These are phyloP conservation scores for Gynostemma pentaphyllum DNA, from an alignment of 306 rosid species.

Conservation along the genomic window DNA sequence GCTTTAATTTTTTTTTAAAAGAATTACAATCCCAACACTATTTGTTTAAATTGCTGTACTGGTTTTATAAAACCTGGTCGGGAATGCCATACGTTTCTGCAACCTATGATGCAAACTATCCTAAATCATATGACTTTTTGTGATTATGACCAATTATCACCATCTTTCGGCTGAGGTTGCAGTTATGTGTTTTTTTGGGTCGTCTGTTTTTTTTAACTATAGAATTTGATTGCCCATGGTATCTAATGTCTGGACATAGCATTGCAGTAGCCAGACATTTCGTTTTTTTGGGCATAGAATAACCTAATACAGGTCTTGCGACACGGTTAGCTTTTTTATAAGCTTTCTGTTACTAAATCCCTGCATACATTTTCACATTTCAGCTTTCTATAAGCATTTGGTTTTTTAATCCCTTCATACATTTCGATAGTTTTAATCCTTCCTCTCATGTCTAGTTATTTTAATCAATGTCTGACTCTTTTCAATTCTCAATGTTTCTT, in stretches of 20 bases:
- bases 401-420: no score
- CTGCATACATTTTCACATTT: conserved; percentile 26
- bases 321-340: conserved; percentile 32
- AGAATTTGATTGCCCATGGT: conserved; percentile 46
- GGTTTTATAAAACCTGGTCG: no score
- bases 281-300: conserved; percentile 36
- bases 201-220: no score
- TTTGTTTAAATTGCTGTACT: no score
- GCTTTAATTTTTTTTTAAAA: no score
- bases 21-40: no score
- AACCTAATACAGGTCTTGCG: conserved; percentile 45
- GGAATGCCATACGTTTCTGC: conserved; percentile 12
- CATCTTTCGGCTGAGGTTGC: conserved; percentile 68
- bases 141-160: conserved; percentile 39
- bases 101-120: conserved; percentile 28
- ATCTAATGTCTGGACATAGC: conserved; percentile 39
- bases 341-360: conserved; percentile 46
- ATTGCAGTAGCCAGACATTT: conserved; percentile 32
- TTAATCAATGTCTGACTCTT: background rate
- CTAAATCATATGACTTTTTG: conserved; percentile 3
- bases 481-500: background rate
- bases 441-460: background rate
- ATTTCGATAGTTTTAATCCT: no score
- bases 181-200: background rate
- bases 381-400: no score